Conservation (phyloP, 1,139 yeast genomes). For the Diutina mesorugosa region DNA sequence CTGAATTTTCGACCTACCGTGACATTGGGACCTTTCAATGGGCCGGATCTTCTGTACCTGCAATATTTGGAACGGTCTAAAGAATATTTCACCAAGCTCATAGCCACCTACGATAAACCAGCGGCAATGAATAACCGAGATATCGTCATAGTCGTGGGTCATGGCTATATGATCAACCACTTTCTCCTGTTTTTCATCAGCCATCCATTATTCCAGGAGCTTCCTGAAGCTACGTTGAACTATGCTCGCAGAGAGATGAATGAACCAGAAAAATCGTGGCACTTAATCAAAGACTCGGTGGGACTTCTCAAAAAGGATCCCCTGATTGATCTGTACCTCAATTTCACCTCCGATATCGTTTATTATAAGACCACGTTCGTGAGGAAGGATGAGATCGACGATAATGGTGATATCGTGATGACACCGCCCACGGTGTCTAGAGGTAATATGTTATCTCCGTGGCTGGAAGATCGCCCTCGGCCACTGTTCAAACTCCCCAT, state of each 20-base stretch:
- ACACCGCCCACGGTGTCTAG: background rate
- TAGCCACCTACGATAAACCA: conserved; percentile 34
- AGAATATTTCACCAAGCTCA: conserved; percentile 26
- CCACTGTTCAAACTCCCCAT: background rate
- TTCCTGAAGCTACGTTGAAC: conserved; percentile 29
- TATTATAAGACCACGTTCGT: conserved; percentile 35
- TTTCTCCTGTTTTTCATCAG: conserved; percentile 28
- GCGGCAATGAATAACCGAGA: conserved; percentile 20
- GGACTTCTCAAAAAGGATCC: conserved; percentile 14
- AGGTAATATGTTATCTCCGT: background rate
- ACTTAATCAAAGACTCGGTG: conserved; percentile 21
- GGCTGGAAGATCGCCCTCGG: conserved; percentile 1
- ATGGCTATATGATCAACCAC: conserved; percentile 31
- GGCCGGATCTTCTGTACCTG: conserved; percentile 27
- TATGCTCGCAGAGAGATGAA: conserved; percentile 15
- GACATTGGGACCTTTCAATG: conserved; percentile 34
- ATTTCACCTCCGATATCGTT: conserved; percentile 30
- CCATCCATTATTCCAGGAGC: conserved; percentile 35
- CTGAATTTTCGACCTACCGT: conserved; percentile 35
- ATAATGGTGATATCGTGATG: conserved; percentile 1
- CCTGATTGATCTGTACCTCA: conserved; percentile 19
- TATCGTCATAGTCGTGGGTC: conserved; percentile 27
- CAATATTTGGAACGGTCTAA: conserved; percentile 31
- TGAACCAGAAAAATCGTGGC: conserved; percentile 17
- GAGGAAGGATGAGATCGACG: conserved; percentile 21